A percentile compares a stretch with the other conserved stretches of the same genome.
Conservation (phyloP, 306 rosid species). For the Arachis stenosperma region DNA sequence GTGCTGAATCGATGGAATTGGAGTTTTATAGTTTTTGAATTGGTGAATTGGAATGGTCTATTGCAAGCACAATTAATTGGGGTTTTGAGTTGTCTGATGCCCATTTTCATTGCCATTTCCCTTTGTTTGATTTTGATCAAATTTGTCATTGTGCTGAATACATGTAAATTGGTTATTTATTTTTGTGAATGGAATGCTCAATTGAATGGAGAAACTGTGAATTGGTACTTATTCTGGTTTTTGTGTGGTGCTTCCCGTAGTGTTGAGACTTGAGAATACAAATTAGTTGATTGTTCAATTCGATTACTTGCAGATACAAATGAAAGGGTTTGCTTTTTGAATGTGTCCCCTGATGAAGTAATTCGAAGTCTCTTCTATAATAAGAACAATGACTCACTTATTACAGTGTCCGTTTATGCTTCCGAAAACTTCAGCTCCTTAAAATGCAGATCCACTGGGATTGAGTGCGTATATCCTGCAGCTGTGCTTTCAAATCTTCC, state of each 20-base stretch:
- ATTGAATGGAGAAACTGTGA: neutral
- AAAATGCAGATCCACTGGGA: conserved; percentile 92
- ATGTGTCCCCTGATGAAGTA: conserved; percentile 87
- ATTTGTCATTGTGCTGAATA: neutral
- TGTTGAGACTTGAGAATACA: neutral
- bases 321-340: conserved; percentile 86
- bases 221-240: neutral
- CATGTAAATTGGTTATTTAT: neutral
- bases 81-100: neutral
- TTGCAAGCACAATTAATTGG: neutral
- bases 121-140: neutral
- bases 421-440: conserved; percentile 92
- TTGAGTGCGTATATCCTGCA: conserved; percentile 61
- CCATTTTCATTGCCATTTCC: neutral
- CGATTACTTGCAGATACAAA: conserved; percentile 65
- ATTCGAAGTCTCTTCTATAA: conserved; percentile 90
- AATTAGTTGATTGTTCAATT: neutral
- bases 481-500: conserved; percentile 33
- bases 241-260: neutral
- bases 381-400: conserved; percentile 90
- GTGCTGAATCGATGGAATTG: neutral
- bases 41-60: neutral
- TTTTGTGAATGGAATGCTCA: conserved; percentile 19
- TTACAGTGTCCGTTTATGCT: conserved; percentile 93
- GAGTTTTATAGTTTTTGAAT: neutral